These are phyloP conservation scores for Cladosporium sphaerospermum DNA, from an alignment of 2,329 filamentous ascomycete genomes.

Conservation along the genomic window DNA sequence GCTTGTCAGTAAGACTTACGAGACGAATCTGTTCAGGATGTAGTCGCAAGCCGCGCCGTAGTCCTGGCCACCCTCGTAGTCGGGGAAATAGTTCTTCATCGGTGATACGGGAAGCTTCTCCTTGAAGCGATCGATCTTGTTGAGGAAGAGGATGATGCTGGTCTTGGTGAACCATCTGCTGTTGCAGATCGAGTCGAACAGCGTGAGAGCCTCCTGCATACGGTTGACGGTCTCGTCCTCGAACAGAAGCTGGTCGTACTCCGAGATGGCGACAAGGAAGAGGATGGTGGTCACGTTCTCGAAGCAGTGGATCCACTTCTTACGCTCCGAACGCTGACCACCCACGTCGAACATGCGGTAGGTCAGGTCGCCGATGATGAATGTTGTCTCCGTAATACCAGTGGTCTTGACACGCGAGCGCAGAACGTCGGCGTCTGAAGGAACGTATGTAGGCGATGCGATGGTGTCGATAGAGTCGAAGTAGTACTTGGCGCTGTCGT, in stretches of 20 bases:
- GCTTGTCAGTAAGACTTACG: slow-evolving; percentile 22
- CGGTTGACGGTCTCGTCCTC: slow-evolving; percentile 82
- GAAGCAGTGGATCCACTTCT: slow-evolving; percentile 99
- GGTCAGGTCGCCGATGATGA: slow-evolving; percentile 89
- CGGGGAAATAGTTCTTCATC: slow-evolving; percentile 71
- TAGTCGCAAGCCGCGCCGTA: slow-evolving; percentile 96
- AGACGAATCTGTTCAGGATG: slow-evolving; percentile 94
- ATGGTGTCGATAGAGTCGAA: slow-evolving; percentile 94
- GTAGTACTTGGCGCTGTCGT: slow-evolving; percentile 96
- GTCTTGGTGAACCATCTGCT: slow-evolving; percentile 68
- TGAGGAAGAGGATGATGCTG: slow-evolving; percentile 66
- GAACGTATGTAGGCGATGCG: slow-evolving; percentile 84
- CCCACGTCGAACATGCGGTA: slow-evolving; percentile 98
- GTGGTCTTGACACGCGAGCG: slow-evolving; percentile 96
- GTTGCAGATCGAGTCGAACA: slow-evolving; percentile 69
- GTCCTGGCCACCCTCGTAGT: slow-evolving; percentile 88
- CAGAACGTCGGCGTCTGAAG: slow-evolving; percentile 90
- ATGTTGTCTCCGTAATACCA: slow-evolving; percentile 93
- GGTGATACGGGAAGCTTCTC: slow-evolving; percentile 67
- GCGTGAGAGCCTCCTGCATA: slow-evolving; percentile 65
- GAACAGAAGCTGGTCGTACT: slow-evolving; percentile 93
- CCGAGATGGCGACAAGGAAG: slow-evolving; percentile 92
- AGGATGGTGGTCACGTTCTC: slow-evolving; percentile 96
- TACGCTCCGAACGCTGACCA: slow-evolving; percentile 89
- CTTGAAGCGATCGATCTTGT: slow-evolving; percentile 71